Percentiles rank a stretch among this genome's conserved stretches.
phyloP scores from a whole-genome alignment of 139 green algal genomes.

The Parachlorella kessleri region DNA sequence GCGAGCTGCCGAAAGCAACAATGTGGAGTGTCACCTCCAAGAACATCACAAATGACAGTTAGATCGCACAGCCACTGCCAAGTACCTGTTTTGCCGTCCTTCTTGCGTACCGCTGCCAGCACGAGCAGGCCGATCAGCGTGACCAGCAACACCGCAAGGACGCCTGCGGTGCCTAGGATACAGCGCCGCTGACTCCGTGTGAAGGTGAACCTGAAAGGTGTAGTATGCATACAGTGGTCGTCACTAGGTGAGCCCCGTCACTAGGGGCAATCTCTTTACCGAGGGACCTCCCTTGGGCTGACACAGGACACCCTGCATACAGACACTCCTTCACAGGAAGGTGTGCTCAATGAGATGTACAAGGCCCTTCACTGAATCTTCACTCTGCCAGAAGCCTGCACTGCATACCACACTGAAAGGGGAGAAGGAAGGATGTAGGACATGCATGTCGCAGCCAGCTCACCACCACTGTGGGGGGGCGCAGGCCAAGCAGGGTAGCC shows the following conservation, averaged over 20 bases:
- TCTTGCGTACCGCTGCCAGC: conserved; percentile 1
- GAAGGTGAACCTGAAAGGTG: conserved; percentile 29
- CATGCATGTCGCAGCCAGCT: no score
- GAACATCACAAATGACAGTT: no score
- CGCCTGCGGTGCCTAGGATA: conserved; percentile 6
- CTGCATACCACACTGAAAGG: not conserved
- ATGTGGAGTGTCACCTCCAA: no score
- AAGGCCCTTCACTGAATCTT: not conserved
- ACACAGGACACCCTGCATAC: not conserved
- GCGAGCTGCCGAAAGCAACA: not conserved
- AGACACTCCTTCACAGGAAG: not conserved
- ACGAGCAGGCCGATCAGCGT: conserved; percentile 16
- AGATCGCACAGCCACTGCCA: no score
- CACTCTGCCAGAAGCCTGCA: not conserved
- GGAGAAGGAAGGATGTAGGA: not conserved
- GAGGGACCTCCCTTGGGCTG: no score
- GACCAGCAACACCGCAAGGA: conserved; percentile 2
- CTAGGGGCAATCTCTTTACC: no score
- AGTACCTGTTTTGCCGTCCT: not conserved
- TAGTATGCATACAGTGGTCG: no score
- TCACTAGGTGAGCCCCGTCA: no score
- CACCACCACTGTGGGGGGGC: conserved; percentile 48
- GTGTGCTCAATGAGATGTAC: not conserved
- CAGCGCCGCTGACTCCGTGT: conserved; percentile 24
- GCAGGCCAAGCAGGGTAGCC: conserved; percentile 3